phyloP scores from a whole-genome alignment of 371 early-diverging fungal species.

The Nematocida sp. region DNA sequence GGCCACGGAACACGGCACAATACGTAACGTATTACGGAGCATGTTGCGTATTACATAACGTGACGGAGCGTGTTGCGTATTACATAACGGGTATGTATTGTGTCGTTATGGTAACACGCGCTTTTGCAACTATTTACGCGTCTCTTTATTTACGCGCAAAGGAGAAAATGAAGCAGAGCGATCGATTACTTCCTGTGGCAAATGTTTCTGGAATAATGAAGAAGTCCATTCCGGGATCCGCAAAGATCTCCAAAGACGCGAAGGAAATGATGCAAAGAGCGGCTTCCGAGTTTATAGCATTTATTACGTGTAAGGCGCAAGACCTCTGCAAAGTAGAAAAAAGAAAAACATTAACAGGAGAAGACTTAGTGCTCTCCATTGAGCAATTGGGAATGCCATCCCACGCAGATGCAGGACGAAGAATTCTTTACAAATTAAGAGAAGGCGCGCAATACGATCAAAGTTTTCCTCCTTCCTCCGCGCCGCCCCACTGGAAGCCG shows the following conservation, averaged over 20 bases:
- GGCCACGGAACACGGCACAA: neutral
- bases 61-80: too few relatives aligned
- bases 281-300: conserved; percentile 95
- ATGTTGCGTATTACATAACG: too few relatives aligned
- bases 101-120: neutral
- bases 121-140: neutral
- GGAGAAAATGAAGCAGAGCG: conserved; percentile 67
- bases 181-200: conserved; percentile 84
- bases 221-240: conserved; percentile 84
- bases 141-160: conserved; percentile 1
- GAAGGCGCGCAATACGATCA: conserved; percentile 41
- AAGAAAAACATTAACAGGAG: conserved; percentile 98
- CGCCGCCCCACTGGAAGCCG: conserved; percentile 44
- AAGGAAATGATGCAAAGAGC: conserved; percentile 95
- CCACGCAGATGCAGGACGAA: conserved; percentile 73
- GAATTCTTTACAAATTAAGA: conserved; percentile 46
- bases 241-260: conserved; percentile 96
- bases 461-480: neutral
- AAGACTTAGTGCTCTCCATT: conserved; percentile 97
- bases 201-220: conserved; percentile 98
- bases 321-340: conserved; percentile 69
- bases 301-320: conserved; percentile 83
- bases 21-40: too few relatives aligned
- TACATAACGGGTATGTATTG: too few relatives aligned
- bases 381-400: conserved; percentile 92